Evolutionary conservation across 164 flowering plant species (phyloP), one percentile per base, ranked within the genome.

Genomic region (Aristolochia californica): DNA sequence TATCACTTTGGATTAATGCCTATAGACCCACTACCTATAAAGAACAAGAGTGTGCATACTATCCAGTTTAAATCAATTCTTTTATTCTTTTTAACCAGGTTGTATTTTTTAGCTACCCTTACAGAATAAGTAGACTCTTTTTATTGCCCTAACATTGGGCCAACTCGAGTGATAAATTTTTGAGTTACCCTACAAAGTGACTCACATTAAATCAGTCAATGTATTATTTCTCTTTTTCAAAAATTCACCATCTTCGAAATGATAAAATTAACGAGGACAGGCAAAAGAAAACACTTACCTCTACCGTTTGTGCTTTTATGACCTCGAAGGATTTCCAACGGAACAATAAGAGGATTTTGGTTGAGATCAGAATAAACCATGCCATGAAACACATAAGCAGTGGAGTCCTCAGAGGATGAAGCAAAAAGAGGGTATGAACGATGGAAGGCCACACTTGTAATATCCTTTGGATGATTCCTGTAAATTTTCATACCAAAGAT

Each of bases 361-460:
- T 88, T 90, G 17, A 87, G 83, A 78, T 90, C 97, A 3, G 87
- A 76, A 74, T 85, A 94, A 62, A 94, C 96, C 94, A 72, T 94
- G 61, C 99, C 99, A 74, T 94, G 97, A 53, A 86, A 88, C 43
- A 94, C 88, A 70, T 85, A 83, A 24, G 97, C 96, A 4, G 84
- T 82, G 68, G 79, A 70, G 66, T 94, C 97, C 60, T 90, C 95
- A 11, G 96, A 90, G 64, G 80, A 76, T 53, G 96, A 79, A 5
- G 95, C 96, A 84, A 94, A 94, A n/a, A 94, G 75, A 5, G 99
- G 97, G 61, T 84, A 90, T 15, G 82, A 70, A 2, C 81, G 89
- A 71, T 94, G 96, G 75, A 82, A 90, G 28, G 86, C 85, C 58
- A 94, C 96, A 62, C 75, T 76, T 18, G 77, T 90, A 44, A 94